Base-by-base conservation (phyloP, 73 alveolate genomes). In the Uronychia binucleata region DNA sequence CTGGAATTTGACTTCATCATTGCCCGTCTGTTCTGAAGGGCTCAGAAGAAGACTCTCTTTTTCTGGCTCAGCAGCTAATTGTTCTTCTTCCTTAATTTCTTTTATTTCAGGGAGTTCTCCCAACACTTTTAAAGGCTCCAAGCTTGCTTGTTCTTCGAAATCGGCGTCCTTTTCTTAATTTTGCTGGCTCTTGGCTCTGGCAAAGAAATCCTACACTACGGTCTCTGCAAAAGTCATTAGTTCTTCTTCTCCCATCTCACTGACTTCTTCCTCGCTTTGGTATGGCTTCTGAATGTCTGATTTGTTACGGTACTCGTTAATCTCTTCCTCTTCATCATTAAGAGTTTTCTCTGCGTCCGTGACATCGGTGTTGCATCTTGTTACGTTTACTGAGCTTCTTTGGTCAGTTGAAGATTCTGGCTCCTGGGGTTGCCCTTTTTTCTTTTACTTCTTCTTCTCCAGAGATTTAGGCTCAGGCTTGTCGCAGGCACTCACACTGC, bases 21-120 rank as follows among this genome's bases (percentile, higher is more conserved):
- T 19, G 19, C 19, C 5, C n/a, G n/a, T 46, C 5, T 46, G n/a
- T 11, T 5, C 5, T 11, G 5, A 19, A 46, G 5, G 67, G 67
- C 67, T 46, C 67, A 46, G 67, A 46, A 46, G 67, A 46, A 46
- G 67, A 46, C 67, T 46, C 67, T 46, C 67, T 46, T 46, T 46
- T 46, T 11, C 67, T 46, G 19, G n/a, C 5, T 11, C 67, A 11
- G 5, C 67, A 11, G 5, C 67, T 46, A 46, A 11, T 46, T 46
- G 5, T 46, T 46, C 67, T 46, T 46, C 19, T 46, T 46, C 67
- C 67, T 46, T 19, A 46, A 19, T 19, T 46, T 46, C 67, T 46
- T 46, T 46, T 11, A 46, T 46, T 46, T 5, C 67, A 5, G 19
- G 67, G n/a, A n/a, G n/a, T n/a, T n/a, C n/a, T n/a, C n/a, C n/a